These are phyloP conservation scores for Collybia sp. DNA, from an alignment of 768 basidiomycete genomes.

Conservation along the genomic window DNA sequence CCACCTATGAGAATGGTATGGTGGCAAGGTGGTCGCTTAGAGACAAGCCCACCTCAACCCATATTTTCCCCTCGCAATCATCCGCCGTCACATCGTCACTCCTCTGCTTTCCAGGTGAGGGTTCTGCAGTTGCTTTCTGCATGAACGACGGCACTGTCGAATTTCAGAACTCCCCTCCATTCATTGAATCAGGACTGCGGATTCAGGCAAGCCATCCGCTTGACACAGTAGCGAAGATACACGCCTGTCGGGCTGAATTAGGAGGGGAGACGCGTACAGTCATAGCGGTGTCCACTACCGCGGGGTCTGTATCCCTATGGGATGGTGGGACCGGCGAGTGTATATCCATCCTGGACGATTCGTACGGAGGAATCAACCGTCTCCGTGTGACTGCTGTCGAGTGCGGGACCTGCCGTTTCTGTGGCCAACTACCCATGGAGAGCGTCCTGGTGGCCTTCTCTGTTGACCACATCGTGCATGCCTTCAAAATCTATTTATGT, in stretches of 20 bases:
- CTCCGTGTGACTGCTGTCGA: constrained; percentile 56
- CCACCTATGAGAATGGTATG: constrained; percentile 55
- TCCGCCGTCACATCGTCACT: constrained; percentile 46
- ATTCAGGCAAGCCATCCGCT: constrained; percentile 50
- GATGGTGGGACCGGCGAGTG: constrained; percentile 63
- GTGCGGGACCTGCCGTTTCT: constrained; percentile 59
- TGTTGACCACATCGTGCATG: constrained; percentile 53
- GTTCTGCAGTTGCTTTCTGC: constrained; percentile 52
- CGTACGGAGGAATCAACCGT: constrained; percentile 51
- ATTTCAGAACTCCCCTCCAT: constrained; percentile 45
- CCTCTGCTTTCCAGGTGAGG: constrained; percentile 41
- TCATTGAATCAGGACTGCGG: constrained; percentile 22
- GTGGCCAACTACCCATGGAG: constrained; percentile 63
- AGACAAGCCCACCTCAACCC: constrained; percentile 22
- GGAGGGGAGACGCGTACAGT: constrained; percentile 48
- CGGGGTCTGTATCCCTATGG: constrained; percentile 73
- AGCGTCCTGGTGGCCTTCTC: constrained; percentile 66
- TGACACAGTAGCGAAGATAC: constrained; percentile 49
- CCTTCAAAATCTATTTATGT: constrained; percentile 61
- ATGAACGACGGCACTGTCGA: constrained; percentile 67
- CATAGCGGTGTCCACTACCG: constrained; percentile 57
- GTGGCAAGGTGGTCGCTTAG: constrained; percentile 51
- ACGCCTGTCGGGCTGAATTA: constrained; percentile 49
- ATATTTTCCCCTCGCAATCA: constrained; percentile 39
- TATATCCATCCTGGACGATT: constrained; percentile 56